Percentiles rank a stretch among this genome's conserved stretches.
These are phyloP conservation scores for Cadophora sp. DNA, from an alignment of 2,329 filamentous ascomycete species.

Conservation along the genomic window DNA sequence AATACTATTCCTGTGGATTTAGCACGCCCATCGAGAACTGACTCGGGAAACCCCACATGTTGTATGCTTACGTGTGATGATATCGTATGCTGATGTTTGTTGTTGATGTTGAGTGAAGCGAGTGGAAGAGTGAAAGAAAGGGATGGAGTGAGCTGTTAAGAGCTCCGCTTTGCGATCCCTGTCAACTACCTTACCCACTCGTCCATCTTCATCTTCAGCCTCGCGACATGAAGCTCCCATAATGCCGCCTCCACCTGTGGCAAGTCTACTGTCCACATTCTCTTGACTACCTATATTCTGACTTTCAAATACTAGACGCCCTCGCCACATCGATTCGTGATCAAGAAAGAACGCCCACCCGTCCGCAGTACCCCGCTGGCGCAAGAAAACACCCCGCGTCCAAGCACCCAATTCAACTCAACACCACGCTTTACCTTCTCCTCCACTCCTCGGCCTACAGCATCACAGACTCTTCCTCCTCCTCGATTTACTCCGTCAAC, in stretches of 20 bases:
- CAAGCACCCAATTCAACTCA: slow-evolving; percentile 43
- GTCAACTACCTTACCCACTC: background rate
- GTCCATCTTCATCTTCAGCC: slow-evolving; percentile 8
- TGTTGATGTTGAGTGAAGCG: background rate
- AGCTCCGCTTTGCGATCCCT: background rate
- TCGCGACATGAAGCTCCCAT: slow-evolving; percentile 30
- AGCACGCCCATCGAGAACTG: slow-evolving; percentile 17
- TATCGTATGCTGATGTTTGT: slow-evolving; percentile 5
- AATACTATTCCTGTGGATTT: slow-evolving; percentile 8
- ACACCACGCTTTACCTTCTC: slow-evolving; percentile 44
- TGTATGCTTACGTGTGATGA: background rate
- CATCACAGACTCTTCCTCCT: slow-evolving; percentile 31
- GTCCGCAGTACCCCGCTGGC: slow-evolving; percentile 33
- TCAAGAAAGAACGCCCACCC: slow-evolving; percentile 38
- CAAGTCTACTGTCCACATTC: slow-evolving; percentile 26
- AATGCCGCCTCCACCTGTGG: slow-evolving; percentile 45
- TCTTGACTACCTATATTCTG: slow-evolving; percentile 12
- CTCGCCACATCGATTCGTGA: slow-evolving; percentile 47
- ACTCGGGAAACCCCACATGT: background rate
- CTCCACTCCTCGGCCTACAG: slow-evolving; percentile 39
- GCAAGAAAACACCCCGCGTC: slow-evolving; percentile 35
- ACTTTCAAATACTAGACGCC: slow-evolving; percentile 43
- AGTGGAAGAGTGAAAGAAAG: background rate
- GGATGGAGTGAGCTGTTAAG: background rate
- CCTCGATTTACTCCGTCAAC: slow-evolving; percentile 37